phyloP scores from a whole-genome alignment of 2,329 filamentous ascomycete species.

The Mollisiaceae sp. region DNA sequence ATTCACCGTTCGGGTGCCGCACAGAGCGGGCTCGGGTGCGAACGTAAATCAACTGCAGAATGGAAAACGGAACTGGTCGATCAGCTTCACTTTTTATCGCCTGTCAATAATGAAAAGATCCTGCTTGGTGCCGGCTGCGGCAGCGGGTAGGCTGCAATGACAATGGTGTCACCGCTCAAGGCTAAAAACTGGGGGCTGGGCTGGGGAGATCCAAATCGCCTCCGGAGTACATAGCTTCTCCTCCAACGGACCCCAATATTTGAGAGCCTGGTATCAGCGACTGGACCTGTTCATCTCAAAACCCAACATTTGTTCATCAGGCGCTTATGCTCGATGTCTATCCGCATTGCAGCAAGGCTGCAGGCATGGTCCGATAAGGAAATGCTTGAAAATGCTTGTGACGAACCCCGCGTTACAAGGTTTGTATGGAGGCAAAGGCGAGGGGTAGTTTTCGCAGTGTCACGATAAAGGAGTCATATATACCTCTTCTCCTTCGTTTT shows the following conservation, averaged over 20 bases:
- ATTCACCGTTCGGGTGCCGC: neutral
- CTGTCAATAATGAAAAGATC: conserved; percentile 2
- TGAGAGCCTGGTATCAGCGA: neutral
- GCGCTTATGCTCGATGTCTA: conserved; percentile 7
- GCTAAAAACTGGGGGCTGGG: neutral
- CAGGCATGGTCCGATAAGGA: conserved; percentile 8
- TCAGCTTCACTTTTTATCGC: neutral
- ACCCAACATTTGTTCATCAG: neutral
- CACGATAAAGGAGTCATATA: neutral
- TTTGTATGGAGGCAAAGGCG: neutral
- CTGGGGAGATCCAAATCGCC: neutral
- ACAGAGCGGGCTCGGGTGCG: conserved; percentile 1
- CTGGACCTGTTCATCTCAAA: neutral
- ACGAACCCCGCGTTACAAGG: neutral
- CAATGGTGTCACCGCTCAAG: neutral
- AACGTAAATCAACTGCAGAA: neutral
- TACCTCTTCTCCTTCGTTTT: neutral
- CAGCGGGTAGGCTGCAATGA: neutral
- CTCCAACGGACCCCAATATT: neutral
- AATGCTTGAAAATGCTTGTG: neutral
- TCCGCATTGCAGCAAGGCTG: conserved; percentile 7
- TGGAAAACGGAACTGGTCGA: neutral
- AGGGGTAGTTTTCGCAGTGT: neutral
- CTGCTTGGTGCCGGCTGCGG: neutral
- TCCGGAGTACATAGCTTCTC: neutral